Conservation (phyloP, 116 monocot genomes). For the Trichopus zeylanicus region DNA sequence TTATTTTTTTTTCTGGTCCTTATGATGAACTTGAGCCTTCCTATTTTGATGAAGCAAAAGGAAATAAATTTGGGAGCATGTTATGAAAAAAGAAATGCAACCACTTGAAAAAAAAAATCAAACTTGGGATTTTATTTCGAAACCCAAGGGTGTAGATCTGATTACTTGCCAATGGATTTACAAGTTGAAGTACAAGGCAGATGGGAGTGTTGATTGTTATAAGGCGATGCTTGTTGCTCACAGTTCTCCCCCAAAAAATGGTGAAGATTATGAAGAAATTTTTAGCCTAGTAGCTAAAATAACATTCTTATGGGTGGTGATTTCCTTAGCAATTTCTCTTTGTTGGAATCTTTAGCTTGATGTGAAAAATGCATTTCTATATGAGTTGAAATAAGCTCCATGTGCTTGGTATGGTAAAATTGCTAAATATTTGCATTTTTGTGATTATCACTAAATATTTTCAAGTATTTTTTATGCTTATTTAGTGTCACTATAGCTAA, state of each 20-base stretch:
- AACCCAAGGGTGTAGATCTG: too few relatives aligned
- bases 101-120: slow-evolving; percentile 5
- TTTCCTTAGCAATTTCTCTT: not conserved
- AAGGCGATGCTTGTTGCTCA: slow-evolving; percentile 11
- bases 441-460: too few relatives aligned
- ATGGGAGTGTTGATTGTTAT: slow-evolving; percentile 1
- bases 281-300: slow-evolving; percentile 11
- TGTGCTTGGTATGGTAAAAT: slow-evolving; percentile 3
- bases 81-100: slow-evolving; percentile 1
- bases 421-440: not conserved
- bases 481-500: too few relatives aligned
- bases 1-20: not conserved
- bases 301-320: not conserved
- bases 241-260: slow-evolving; percentile 12
- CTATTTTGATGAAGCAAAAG: not conserved
- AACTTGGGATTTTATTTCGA: not conserved
- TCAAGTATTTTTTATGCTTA: too few relatives aligned
- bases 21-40: not conserved
- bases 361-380: slow-evolving; percentile 8
- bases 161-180: slow-evolving; percentile 9
- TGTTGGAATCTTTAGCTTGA: not conserved
- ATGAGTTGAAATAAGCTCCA: not conserved
- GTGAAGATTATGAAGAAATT: slow-evolving; percentile 4
- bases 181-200: not conserved
- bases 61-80: not conserved